Conservation (phyloP, 2,329 filamentous ascomycete genomes). For the Ceratocystis alfenasii region DNA sequence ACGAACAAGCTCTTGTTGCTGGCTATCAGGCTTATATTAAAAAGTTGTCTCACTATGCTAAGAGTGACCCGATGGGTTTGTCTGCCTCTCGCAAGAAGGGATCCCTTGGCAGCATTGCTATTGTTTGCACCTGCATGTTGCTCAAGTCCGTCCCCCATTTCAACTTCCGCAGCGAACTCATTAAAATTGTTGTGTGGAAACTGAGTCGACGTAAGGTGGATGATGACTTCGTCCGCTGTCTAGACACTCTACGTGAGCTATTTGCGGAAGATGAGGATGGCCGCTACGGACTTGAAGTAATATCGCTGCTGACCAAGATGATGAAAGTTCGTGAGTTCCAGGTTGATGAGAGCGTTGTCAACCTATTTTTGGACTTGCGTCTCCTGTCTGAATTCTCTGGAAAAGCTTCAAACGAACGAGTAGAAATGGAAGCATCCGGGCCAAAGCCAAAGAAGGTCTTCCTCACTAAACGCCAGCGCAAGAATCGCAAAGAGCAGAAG, state of each 20-base stretch:
- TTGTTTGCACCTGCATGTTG: conserved; percentile 74
- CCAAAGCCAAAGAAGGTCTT: conserved; percentile 74
- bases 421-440: conserved; percentile 44
- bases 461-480: conserved; percentile 76
- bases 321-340: conserved; percentile 78
- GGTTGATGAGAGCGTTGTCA: conserved; percentile 73
- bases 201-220: conserved; percentile 62
- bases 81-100: conserved; percentile 27
- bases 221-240: conserved; percentile 63
- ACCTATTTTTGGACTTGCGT: conserved; percentile 81
- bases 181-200: conserved; percentile 78
- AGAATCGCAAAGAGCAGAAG: conserved; percentile 74
- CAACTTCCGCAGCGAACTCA: conserved; percentile 81
- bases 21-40: conserved; percentile 79
- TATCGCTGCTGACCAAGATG: conserved; percentile 80
- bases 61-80: conserved; percentile 35
- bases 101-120: conserved; percentile 59
- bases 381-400: conserved; percentile 76
- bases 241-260: conserved; percentile 64
- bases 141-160: conserved; percentile 82
- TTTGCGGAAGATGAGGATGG: conserved; percentile 86
- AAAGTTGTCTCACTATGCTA: conserved; percentile 56
- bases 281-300: conserved; percentile 72
- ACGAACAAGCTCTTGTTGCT: conserved; percentile 75
- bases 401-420: conserved; percentile 66